Base-by-base conservation (phyloP, 2,329 filamentous ascomycete species). In the Lachnellula willkommii region DNA sequence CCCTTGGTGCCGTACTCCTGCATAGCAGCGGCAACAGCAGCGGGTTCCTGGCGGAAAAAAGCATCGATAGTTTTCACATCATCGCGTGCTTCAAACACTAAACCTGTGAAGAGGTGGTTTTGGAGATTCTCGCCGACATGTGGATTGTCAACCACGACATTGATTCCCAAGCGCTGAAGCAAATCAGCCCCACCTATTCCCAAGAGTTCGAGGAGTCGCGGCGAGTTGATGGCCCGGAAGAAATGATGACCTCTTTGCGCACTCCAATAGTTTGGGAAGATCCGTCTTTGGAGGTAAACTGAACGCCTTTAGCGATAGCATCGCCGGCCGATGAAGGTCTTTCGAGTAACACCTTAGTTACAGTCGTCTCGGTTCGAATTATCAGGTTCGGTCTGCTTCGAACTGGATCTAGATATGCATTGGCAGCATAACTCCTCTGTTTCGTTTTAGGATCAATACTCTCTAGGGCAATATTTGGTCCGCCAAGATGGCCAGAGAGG, bases 341-440 rank as follows among this genome's bases (percentile, higher is more conserved):
- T 37, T 52, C 39, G 4, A 64, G 28, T 63, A 91, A 85, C 68
- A 95, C 75, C 70, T 85, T 88, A 68, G 83, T 87, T 57, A 94
- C 90, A 82, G 89, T 91, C 15, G 89, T 86, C 67, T 94, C 85
- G 67, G 89, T 94, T 54, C 95, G 76, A 56, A 95, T 79, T 40
- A 88, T 92, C 69, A 95, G 72, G 75, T 95, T 95, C 5, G 53
- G 45, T 20, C 65, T 51, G 1, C 35, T 26, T 15, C 24, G 28
- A 37, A 51, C 55, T n/a, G 57, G 60, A 4, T 50, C 45, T 14
- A 48, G 58, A 28, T 63, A 65, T 15, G 59, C 65, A 3, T 55
- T 58, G 20, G 52, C 57, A 20, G 59, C 42, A 37, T 59, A 52
- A 43, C 49, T 56, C 32, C 59, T 40, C 11, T 48, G 12, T 12